Conservation (phyloP, 331 rosid species). For the Arachis monticola region DNA sequence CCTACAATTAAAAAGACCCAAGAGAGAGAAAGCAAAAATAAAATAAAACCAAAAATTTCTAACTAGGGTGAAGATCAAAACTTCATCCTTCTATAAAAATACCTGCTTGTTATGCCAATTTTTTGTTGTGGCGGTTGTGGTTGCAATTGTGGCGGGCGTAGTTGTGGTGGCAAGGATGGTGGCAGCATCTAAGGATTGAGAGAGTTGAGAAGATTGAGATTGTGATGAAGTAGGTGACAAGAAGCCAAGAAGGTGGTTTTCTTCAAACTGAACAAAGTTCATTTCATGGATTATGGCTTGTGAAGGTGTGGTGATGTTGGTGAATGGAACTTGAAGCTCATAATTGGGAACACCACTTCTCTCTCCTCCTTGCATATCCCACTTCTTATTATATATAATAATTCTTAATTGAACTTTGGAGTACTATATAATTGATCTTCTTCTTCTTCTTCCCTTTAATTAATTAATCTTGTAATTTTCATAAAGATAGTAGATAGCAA, state of each 20-base stretch:
- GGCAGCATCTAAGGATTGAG: constrained; percentile 40
- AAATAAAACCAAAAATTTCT: neutral
- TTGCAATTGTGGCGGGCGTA: neutral
- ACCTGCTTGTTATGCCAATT: constrained; percentile 74
- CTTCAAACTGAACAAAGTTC: constrained; percentile 78
- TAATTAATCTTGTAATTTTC: constrained; percentile 10
- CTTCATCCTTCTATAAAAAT: neutral
- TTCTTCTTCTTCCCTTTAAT: neutral
- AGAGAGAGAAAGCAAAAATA: neutral
- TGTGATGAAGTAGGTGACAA: constrained; percentile 53
- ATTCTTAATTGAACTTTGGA: neutral
- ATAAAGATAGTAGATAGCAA: neutral
- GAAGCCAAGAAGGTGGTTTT: constrained; percentile 75
- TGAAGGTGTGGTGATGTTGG: constrained; percentile 53
- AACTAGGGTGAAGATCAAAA: neutral
- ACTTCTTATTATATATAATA: neutral
- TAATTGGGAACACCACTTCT: constrained; percentile 57
- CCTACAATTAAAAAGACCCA: neutral
- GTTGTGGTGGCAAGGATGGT: neutral
- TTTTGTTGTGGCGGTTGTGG: constrained; percentile 37
- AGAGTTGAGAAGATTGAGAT: constrained; percentile 49
- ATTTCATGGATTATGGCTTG: constrained; percentile 59
- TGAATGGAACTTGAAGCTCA: constrained; percentile 66
- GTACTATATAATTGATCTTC: neutral
- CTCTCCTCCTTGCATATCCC: constrained; percentile 58